Conservation (phyloP, 768 basidiomycete genomes). For the Myochromella boudieri region DNA sequence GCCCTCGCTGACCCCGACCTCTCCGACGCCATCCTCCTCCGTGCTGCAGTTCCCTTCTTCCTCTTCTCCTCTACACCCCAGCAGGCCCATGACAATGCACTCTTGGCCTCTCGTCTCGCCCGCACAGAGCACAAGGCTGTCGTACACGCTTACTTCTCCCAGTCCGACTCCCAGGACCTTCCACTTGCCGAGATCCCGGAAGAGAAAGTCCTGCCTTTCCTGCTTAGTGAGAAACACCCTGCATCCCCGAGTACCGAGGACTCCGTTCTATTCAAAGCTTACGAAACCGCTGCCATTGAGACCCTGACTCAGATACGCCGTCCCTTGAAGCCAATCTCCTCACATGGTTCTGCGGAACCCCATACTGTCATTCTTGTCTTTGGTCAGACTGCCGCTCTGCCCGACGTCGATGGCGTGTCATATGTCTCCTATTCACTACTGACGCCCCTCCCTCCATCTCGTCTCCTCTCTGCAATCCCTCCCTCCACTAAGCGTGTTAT, state of each 20-base stretch:
- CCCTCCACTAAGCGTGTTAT: conserved; percentile 63
- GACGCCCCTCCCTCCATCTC: conserved; percentile 65
- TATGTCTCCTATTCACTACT: conserved; percentile 68
- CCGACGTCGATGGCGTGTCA: conserved; percentile 54
- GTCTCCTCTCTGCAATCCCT: conserved; percentile 61
- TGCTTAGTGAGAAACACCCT: conserved; percentile 44
- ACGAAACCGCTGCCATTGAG: conserved; percentile 66
- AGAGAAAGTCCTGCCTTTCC: conserved; percentile 59
- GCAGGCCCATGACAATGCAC: conserved; percentile 86
- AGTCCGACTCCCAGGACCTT: conserved; percentile 39
- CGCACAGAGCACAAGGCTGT: conserved; percentile 69
- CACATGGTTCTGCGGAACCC: conserved; percentile 54
- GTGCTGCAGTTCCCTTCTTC: conserved; percentile 79
- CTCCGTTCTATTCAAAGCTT: conserved; percentile 47
- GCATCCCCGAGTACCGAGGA: conserved; percentile 23
- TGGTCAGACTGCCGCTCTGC: conserved; percentile 45
- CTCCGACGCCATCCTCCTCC: conserved; percentile 73
- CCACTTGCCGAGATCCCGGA: conserved; percentile 52
- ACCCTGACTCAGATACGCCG: conserved; percentile 64
- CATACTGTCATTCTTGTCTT: conserved; percentile 72
- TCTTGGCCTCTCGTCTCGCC: conserved; percentile 83
- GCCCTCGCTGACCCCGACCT: conserved; percentile 65
- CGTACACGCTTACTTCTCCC: conserved; percentile 74
- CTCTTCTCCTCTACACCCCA: conserved; percentile 75
- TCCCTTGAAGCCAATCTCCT: conserved; percentile 53